These are phyloP conservation scores for Citropsis articulata DNA, from an alignment of 345 rosid species.

Conservation along the genomic window DNA sequence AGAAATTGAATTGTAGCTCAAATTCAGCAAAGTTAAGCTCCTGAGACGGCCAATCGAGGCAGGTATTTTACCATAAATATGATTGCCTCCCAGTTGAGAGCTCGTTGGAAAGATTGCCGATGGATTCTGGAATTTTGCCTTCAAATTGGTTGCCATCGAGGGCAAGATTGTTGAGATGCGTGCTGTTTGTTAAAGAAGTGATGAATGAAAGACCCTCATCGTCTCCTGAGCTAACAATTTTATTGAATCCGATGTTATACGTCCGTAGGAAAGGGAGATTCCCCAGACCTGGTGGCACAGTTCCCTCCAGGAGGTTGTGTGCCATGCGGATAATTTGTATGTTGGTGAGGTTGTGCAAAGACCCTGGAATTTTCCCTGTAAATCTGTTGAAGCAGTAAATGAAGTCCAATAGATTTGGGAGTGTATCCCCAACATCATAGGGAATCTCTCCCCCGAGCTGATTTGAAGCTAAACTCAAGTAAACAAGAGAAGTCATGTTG, in stretches of 20 bases:
- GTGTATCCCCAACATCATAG: conserved; percentile 17
- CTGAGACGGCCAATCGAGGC: conserved; percentile 29
- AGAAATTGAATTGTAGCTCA: conserved; percentile 36
- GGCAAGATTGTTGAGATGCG: conserved; percentile 24
- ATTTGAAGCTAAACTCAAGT: conserved; percentile 25
- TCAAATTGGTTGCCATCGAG: conserved; percentile 16
- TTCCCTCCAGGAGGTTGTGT: conserved; percentile 21
- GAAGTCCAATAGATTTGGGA: conserved; percentile 26
- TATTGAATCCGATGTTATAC: conserved; percentile 20
- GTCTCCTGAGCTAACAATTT: conserved; percentile 12
- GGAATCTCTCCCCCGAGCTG: conserved; percentile 19
- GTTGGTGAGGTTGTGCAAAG: conserved; percentile 28
- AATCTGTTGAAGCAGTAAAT: conserved; percentile 26
- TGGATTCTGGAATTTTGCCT: conserved; percentile 27
- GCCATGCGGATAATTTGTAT: conserved; percentile 17
- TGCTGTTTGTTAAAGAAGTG: conserved; percentile 28
- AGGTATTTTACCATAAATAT: conserved; percentile 19
- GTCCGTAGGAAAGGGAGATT: conserved; percentile 17
- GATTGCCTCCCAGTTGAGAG: conserved; percentile 25
- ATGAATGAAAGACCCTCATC: conserved; percentile 25
- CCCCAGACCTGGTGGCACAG: conserved; percentile 23
- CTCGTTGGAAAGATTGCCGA: conserved; percentile 27
- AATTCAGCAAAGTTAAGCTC: conserved; percentile 33
- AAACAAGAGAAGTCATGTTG: conserved; percentile 25
- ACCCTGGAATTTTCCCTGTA: conserved; percentile 20